A percentile compares a stretch with the other conserved stretches of the same genome.
phyloP scores from a whole-genome alignment of 805 yeast species.

The Nadsonia fulvescens region DNA sequence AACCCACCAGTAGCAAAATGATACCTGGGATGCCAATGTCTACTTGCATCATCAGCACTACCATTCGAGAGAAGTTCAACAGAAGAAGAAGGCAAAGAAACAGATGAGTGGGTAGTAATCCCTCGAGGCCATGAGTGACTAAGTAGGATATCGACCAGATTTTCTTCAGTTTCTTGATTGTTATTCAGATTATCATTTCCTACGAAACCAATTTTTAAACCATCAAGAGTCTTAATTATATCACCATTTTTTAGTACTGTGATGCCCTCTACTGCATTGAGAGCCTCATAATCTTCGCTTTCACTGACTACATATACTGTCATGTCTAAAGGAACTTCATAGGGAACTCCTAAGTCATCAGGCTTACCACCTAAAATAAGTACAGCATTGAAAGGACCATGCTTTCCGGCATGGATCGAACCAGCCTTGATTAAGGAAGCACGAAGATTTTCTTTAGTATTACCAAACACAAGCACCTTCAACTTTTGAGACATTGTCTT shows the following conservation, averaged over 20 bases:
- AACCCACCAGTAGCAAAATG: conserved; percentile 38
- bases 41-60: not conserved
- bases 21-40: conserved; percentile 32
- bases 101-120: conserved; percentile 1
- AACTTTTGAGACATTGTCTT: no score
- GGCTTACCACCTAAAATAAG: conserved; percentile 3
- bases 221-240: not conserved
- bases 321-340: not conserved
- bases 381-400: conserved; percentile 4
- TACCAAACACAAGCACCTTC: conserved; percentile 6
- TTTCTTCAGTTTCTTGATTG: not conserved
- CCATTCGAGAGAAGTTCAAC: conserved; percentile 1
- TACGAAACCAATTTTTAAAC: conserved; percentile 1
- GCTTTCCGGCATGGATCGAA: conserved; percentile 2
- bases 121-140: conserved; percentile 3
- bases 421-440: conserved; percentile 4
- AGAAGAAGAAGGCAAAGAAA: conserved; percentile 1
- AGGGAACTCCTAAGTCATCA: not conserved
- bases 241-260: not conserved
- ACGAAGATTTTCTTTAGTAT: conserved; percentile 2
- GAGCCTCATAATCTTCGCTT: not conserved
- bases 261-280: not conserved
- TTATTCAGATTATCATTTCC: not conserved
- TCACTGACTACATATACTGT: not conserved
- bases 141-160: conserved; percentile 2